phyloP scores from a whole-genome alignment of 805 yeast genomes.

The Cyberlindnera mississippiensis region DNA sequence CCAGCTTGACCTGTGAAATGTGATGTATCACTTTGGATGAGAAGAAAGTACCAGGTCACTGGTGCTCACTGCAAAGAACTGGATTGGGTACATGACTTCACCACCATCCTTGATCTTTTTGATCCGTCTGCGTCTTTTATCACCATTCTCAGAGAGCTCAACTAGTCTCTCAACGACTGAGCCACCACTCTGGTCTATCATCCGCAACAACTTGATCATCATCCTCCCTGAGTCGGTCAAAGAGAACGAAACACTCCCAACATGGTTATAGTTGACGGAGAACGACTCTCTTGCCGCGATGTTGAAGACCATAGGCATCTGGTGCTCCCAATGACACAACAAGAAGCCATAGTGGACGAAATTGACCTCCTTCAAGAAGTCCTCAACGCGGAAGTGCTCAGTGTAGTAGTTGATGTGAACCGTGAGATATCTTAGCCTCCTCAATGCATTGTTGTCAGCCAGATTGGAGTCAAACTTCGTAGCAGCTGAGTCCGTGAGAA shows the following conservation, averaged over 20 bases:
- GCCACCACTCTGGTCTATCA: constrained; percentile 4
- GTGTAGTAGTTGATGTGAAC: constrained; percentile 13
- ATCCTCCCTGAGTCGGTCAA: constrained; percentile 23
- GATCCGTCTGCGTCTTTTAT: background rate
- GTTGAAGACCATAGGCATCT: constrained; percentile 33
- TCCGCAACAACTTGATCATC: constrained; percentile 19
- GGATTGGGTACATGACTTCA: constrained; percentile 1
- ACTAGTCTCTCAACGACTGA: constrained; percentile 2
- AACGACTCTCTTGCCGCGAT: constrained; percentile 22
- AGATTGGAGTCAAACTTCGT: constrained; percentile 8
- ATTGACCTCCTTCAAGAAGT: constrained; percentile 8
- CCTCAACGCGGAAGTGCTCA: background rate
- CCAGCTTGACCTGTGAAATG: too few relatives aligned
- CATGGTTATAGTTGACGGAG: constrained; percentile 19
- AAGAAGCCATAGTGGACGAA: constrained; percentile 10
- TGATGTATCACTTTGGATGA: too few relatives aligned
- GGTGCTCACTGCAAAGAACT: constrained; percentile 3
- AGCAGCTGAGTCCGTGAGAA: constrained; percentile 9
- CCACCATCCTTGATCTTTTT: background rate
- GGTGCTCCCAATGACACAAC: constrained; percentile 29
- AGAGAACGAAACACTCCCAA: constrained; percentile 28
- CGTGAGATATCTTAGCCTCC: constrained; percentile 3
- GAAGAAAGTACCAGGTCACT: too few relatives aligned
- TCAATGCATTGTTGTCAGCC: constrained; percentile 5
- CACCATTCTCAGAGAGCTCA: background rate